A percentile compares a stretch with the other conserved stretches of the same genome.
These are phyloP conservation scores for Triadica sebifera DNA, from an alignment of 345 rosid genomes.

Conservation along the genomic window DNA sequence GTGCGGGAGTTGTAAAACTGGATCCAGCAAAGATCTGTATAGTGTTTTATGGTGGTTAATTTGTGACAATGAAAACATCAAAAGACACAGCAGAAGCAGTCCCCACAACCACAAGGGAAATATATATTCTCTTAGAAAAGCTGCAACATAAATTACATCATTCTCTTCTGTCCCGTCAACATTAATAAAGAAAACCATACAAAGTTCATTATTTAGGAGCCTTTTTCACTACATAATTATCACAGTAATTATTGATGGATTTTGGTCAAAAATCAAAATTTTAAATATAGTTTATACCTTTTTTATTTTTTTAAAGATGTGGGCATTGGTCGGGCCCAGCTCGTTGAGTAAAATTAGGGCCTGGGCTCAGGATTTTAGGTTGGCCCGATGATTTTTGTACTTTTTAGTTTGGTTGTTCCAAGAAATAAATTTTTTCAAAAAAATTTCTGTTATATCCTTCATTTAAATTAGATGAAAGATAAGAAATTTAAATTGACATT, in stretches of 20 bases:
- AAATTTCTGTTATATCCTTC: too few relatives aligned
- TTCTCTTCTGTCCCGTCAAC: slow-evolving; percentile 23
- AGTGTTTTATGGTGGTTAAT: not conserved
- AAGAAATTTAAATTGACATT: too few relatives aligned
- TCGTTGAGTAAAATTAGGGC: too few relatives aligned
- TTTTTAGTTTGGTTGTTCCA: too few relatives aligned
- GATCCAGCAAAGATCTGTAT: not conserved
- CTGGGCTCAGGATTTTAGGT: too few relatives aligned
- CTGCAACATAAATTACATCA: slow-evolving; percentile 5
- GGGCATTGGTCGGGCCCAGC: too few relatives aligned
- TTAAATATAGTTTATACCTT: too few relatives aligned
- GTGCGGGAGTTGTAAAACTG: not conserved
- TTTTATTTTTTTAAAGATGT: too few relatives aligned
- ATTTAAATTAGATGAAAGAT: too few relatives aligned
- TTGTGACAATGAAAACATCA: too few relatives aligned
- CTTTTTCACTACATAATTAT: slow-evolving; percentile 24
- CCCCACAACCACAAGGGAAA: not conserved
- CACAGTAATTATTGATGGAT: not conserved
- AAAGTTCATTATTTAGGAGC: slow-evolving; percentile 10
- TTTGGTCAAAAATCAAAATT: not conserved
- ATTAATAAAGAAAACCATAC: slow-evolving; percentile 14
- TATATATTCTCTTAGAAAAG: not conserved
- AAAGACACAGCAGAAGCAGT: not conserved
- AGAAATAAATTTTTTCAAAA: too few relatives aligned
- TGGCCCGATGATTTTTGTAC: too few relatives aligned